Percentiles rank a stretch among this genome's conserved stretches.
Conservation (phyloP, 2,329 filamentous ascomycete genomes). For the Dothidotthia symphoricarpi region DNA sequence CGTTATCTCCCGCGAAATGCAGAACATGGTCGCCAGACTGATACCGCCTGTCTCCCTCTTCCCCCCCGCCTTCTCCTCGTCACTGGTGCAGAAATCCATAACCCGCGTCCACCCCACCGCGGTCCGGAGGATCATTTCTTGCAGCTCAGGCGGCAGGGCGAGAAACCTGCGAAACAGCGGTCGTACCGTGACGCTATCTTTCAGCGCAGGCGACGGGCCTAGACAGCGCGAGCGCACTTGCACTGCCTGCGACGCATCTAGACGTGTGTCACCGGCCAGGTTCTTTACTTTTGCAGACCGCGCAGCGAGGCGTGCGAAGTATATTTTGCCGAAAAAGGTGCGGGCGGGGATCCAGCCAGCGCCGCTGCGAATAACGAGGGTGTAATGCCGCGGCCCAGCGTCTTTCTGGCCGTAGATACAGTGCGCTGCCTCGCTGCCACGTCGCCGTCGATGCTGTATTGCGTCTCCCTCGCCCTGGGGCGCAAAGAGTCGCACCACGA, state of each 20-base stretch:
- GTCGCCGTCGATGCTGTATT: not conserved
- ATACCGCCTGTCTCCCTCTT: not conserved
- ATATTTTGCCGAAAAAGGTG: slow-evolving; percentile 29
- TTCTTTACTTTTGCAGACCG: not conserved
- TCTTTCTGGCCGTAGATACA: not conserved
- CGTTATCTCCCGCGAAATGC: slow-evolving; percentile 20
- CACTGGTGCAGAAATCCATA: slow-evolving; percentile 12
- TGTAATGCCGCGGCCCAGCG: slow-evolving; percentile 17
- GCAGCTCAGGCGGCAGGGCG: slow-evolving; percentile 28
- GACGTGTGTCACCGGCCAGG: not conserved
- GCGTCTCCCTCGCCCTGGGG: slow-evolving; percentile 10
- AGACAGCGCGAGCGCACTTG: slow-evolving; percentile 4
- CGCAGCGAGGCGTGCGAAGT: slow-evolving; percentile 17
- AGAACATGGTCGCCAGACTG: slow-evolving; percentile 19
- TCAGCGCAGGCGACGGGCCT: slow-evolving; percentile 5
- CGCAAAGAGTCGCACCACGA: slow-evolving; percentile 29
- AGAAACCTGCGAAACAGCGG: slow-evolving; percentile 31
- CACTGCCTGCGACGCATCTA: slow-evolving; percentile 5
- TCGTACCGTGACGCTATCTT: slow-evolving; percentile 24
- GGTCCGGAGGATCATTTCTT: slow-evolving; percentile 26
- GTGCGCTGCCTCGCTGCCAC: too few relatives aligned
- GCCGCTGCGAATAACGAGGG: slow-evolving; percentile 28
- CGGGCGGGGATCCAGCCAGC: slow-evolving; percentile 33
- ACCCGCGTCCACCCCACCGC: slow-evolving; percentile 18
- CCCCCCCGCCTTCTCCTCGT: not conserved